These are phyloP conservation scores for Exophiala lecanii-corni DNA, from an alignment of 2,329 filamentous ascomycete species.

Conservation along the genomic window DNA sequence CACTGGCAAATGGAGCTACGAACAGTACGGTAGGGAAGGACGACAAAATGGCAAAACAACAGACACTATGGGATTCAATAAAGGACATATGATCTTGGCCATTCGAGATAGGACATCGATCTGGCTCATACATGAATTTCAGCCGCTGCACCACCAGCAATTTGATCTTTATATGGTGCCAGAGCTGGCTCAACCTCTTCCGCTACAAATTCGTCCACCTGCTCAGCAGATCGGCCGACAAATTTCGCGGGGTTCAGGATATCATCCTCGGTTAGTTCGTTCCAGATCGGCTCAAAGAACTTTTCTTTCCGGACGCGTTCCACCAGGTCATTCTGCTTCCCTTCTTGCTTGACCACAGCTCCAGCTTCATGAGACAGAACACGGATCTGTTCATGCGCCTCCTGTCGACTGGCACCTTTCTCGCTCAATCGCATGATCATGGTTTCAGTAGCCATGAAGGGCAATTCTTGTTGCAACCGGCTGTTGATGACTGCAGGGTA, in stretches of 20 bases:
- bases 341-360: slow-evolving; percentile 65
- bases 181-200: slow-evolving; percentile 47
- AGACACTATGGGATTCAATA: slow-evolving; percentile 37
- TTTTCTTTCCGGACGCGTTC: slow-evolving; percentile 66
- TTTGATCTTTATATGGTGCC: slow-evolving; percentile 41
- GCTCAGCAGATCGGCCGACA: slow-evolving; percentile 51
- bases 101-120: not conserved
- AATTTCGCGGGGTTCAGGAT: slow-evolving; percentile 62
- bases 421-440: slow-evolving; percentile 76
- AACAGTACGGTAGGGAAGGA: slow-evolving; percentile 15
- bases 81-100: slow-evolving; percentile 29
- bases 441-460: slow-evolving; percentile 74
- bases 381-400: slow-evolving; percentile 81
- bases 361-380: slow-evolving; percentile 75
- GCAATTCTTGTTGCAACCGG: slow-evolving; percentile 69
- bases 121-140: slow-evolving; percentile 39
- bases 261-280: slow-evolving; percentile 56
- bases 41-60: slow-evolving; percentile 30
- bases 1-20: slow-evolving; percentile 8
- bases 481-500: slow-evolving; percentile 69
- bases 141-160: slow-evolving; percentile 35
- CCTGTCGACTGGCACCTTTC: slow-evolving; percentile 68
- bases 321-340: slow-evolving; percentile 75
- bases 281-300: slow-evolving; percentile 70
- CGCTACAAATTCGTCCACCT: slow-evolving; percentile 50